These are phyloP conservation scores for Ophidiomyces ophidiicola DNA, from an alignment of 2,329 filamentous ascomycete genomes.

Conservation along the genomic window DNA sequence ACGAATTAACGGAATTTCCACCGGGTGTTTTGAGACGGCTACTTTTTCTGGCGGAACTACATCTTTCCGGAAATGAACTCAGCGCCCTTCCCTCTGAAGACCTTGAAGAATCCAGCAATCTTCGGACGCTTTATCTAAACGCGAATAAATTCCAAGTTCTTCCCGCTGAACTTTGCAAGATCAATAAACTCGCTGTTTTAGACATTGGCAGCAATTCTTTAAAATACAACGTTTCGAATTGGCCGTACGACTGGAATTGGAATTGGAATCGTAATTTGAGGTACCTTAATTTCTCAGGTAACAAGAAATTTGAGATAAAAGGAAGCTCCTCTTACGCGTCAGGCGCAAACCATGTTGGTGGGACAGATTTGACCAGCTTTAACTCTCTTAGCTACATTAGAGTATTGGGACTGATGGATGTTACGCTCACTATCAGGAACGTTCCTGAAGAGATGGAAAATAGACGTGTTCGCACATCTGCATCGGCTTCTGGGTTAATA, in stretches of 20 bases:
- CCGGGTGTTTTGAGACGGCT: slow-evolving; percentile 77
- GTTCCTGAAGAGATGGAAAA: slow-evolving; percentile 95
- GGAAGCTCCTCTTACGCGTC: slow-evolving; percentile 46
- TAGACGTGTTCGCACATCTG: slow-evolving; percentile 87
- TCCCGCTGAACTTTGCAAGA: slow-evolving; percentile 86
- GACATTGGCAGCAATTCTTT: slow-evolving; percentile 91
- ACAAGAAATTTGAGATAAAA: slow-evolving; percentile 88
- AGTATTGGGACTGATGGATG: slow-evolving; percentile 91
- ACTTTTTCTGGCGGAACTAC: slow-evolving; percentile 81
- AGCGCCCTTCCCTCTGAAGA: slow-evolving; percentile 88
- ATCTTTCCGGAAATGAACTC: slow-evolving; percentile 88
- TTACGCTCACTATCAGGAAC: slow-evolving; percentile 82
- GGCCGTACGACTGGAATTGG: slow-evolving; percentile 99
- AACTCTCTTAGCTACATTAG: slow-evolving; percentile 70
- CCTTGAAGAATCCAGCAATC: slow-evolving; percentile 72
- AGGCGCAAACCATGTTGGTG: slow-evolving; percentile 39
- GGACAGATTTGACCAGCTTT: slow-evolving; percentile 77
- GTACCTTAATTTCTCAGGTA: slow-evolving; percentile 91
- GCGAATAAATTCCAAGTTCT: slow-evolving; percentile 96
- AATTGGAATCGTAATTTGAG: slow-evolving; percentile 92
- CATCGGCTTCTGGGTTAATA: slow-evolving; percentile 79
- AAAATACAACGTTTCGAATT: slow-evolving; percentile 98
- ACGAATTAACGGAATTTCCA: slow-evolving; percentile 84
- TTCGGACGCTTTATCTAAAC: slow-evolving; percentile 90
- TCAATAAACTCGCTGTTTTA: slow-evolving; percentile 78